These are phyloP conservation scores for Botrytis fabae DNA, from an alignment of 2,329 filamentous ascomycete genomes.

Conservation along the genomic window DNA sequence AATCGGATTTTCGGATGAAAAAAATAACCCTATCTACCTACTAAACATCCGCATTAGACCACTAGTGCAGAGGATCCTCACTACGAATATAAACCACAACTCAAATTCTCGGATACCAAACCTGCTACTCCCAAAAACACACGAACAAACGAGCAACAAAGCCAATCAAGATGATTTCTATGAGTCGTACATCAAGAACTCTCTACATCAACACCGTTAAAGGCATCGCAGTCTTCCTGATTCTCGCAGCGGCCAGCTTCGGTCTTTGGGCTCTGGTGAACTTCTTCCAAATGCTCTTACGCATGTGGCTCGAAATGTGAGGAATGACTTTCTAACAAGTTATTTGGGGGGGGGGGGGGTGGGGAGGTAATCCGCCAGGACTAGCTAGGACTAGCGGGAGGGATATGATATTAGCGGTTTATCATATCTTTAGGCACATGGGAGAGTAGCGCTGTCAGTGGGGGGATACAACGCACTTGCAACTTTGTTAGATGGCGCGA, in stretches of 20 bases:
- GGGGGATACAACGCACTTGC: background rate
- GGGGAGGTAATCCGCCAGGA: no score
- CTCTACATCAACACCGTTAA: background rate
- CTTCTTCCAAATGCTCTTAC: background rate
- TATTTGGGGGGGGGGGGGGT: background rate
- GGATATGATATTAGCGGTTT: accelerated
- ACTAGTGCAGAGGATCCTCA: no score
- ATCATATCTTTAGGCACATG: background rate
- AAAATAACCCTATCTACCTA: no score
- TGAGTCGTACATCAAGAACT: background rate
- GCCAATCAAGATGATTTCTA: background rate
- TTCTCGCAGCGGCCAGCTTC: background rate
- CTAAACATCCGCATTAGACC: no score
- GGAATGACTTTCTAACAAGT: background rate
- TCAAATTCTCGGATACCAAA: background rate
- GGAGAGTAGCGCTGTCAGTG: background rate
- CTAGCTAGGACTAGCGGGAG: background rate
- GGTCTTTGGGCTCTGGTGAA: background rate
- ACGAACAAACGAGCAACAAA: background rate
- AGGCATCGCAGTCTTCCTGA: background rate
- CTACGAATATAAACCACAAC: background rate
- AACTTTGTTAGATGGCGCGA: background rate
- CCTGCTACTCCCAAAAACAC: background rate
- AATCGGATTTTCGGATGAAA: background rate
- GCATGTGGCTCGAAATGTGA: background rate